Percentiles rank a stretch among this genome's conserved stretches.
Evolutionary conservation across 495 filamentous ascomycete genomes (phyloP).

Genomic region (Chaetomium tenue): DNA sequence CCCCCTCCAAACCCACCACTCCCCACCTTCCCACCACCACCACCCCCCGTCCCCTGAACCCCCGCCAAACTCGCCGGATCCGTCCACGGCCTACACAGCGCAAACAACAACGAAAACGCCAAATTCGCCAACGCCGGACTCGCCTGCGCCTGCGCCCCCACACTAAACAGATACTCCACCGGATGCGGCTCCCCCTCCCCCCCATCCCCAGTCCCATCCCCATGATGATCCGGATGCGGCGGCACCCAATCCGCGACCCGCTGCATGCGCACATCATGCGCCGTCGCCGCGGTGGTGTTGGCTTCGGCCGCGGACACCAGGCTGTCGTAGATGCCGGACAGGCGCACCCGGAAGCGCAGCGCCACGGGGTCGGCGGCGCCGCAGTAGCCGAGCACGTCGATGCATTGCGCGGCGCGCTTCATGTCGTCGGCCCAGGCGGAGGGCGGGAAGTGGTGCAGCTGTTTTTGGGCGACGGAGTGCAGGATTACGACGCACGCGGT

Average conservation of each 20-base stretch:
- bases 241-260: constrained; percentile 29
- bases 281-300: no score
- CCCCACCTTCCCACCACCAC: neutral
- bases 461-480: constrained; percentile 34
- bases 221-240: constrained; percentile 14
- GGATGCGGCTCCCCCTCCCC: neutral
- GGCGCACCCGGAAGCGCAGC: constrained; percentile 24
- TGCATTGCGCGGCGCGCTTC: constrained; percentile 27
- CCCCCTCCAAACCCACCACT: neutral
- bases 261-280: neutral
- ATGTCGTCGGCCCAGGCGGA: constrained; percentile 30
- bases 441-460: constrained; percentile 29
- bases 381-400: constrained; percentile 32
- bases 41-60: neutral
- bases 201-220: no score
- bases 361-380: constrained; percentile 29
- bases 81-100: constrained; percentile 30
- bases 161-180: constrained; percentile 25
- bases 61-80: constrained; percentile 10
- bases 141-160: constrained; percentile 3
- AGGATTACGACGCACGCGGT: constrained; percentile 34
- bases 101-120: constrained; percentile 21
- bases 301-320: neutral
- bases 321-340: constrained; percentile 28
- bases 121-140: constrained; percentile 13